phyloP scores from a whole-genome alignment of 371 early-diverging fungal species.

The Actinomortierella wolfii region DNA sequence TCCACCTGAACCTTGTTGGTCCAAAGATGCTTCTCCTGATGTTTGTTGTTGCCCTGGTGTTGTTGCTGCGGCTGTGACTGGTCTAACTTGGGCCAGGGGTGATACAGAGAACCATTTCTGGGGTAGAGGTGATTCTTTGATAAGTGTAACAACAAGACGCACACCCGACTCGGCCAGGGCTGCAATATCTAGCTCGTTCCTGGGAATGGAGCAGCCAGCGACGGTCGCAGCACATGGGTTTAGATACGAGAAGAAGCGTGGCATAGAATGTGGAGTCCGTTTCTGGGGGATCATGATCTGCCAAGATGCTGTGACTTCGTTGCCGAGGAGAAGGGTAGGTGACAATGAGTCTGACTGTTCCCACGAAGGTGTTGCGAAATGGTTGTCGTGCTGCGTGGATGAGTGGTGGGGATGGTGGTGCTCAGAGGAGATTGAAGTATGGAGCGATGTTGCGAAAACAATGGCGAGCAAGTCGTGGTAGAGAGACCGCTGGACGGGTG shows the following conservation, averaged over 20 bases:
- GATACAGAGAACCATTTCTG: conserved; percentile 46
- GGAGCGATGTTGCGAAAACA: conserved; percentile 27
- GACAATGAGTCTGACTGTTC: too few species aligned
- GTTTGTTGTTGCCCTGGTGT: conserved; percentile 6
- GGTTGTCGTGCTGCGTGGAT: background rate
- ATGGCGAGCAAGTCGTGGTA: conserved; percentile 36
- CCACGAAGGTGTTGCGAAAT: conserved; percentile 11
- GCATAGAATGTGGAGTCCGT: conserved; percentile 37
- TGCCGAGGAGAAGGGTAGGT: conserved; percentile 17
- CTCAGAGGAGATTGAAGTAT: background rate
- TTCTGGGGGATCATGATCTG: conserved; percentile 26
- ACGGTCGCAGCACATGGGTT: conserved; percentile 42
- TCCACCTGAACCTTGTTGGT: too few species aligned
- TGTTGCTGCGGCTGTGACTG: background rate
- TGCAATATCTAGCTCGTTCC: conserved; percentile 44
- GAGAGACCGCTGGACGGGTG: conserved; percentile 8
- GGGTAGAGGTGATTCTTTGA: conserved; percentile 54
- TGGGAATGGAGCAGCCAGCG: conserved; percentile 54
- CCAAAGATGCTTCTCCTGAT: too few species aligned
- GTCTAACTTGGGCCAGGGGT: background rate
- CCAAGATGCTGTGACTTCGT: conserved; percentile 21
- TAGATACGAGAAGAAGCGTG: conserved; percentile 53
- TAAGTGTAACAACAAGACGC: conserved; percentile 49
- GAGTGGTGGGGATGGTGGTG: background rate
- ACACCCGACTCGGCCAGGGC: conserved; percentile 48